Base-by-base conservation (phyloP, 1,284 basidiomycete species). In the Boletus semigastroideus region DNA sequence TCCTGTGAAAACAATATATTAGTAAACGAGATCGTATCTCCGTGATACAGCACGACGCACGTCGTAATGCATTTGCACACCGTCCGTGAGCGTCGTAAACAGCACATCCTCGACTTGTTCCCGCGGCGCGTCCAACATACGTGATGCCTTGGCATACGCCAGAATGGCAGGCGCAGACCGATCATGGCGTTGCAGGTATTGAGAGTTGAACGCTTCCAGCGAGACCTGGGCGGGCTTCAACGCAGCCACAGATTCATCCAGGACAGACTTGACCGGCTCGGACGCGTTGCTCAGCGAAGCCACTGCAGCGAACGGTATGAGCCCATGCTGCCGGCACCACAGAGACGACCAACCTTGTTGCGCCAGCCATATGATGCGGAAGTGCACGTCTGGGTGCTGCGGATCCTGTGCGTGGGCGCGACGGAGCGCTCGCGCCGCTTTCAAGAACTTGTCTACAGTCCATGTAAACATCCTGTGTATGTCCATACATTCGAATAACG, bases 361-460 rank as follows among this genome's bases (percentile, higher is more conserved):
- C 30, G 79, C 78, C 63, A 95, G 79, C 62, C 90, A 78, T 5
- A 91, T 74, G 25, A 89, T 69, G 41, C 89, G 82, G 11, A 84
- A 64, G 58, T 95, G 90, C 30, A 97, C 70, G 40, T 84, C 80
- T 0, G 93, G 80, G 53, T 87, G 69, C 10, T 81, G 72, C 0
- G 80, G 58, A 49, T 86, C 78, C 11, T 94, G 60, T 1, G 74
- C 65, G 12, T 76, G 74, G 1, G 87, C 88, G 2, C 74, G 75
- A 10, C 76, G 76, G 5, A 98, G 75, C 0, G 91, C 91, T 54
- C 81, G 78, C 1, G 85, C 72, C 0, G 93, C 94, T 60, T 92
- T 87, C 25, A 95, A 69, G 62, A 86, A 87, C 67, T 91, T 92
- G 63, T 84, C 93, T 94, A 59, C 45, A 34, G 39, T 27, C 8